These are phyloP conservation scores for Talaromyces sp. DNA, from an alignment of 2,329 filamentous ascomycete genomes.

Conservation along the genomic window DNA sequence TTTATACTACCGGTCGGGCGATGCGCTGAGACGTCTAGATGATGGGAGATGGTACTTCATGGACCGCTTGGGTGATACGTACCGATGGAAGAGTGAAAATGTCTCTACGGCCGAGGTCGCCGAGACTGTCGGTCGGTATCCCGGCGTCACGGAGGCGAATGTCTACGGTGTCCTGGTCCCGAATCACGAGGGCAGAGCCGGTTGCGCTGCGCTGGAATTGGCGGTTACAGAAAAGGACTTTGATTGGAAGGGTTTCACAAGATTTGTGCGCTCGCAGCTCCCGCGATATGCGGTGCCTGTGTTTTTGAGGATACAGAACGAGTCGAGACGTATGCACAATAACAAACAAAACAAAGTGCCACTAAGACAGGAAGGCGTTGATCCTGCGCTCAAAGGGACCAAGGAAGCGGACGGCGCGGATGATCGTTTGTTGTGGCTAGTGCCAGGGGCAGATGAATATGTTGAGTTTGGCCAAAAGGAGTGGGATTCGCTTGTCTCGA, in stretches of 20 bases:
- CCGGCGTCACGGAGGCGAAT: constrained; percentile 61
- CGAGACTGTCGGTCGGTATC: constrained; percentile 58
- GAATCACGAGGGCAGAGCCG: constrained; percentile 64
- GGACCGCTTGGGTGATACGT: constrained; percentile 62
- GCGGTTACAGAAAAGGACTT: constrained; percentile 50
- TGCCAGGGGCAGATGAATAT: constrained; percentile 51
- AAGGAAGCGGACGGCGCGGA: constrained; percentile 43
- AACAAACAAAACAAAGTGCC: constrained; percentile 78
- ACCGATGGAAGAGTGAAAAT: constrained; percentile 55
- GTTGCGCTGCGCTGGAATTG: constrained; percentile 58
- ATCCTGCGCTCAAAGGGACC: constrained; percentile 48
- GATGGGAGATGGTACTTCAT: constrained; percentile 68
- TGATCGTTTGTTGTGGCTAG: constrained; percentile 52
- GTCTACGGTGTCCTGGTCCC: constrained; percentile 67
- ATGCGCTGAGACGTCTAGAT: constrained; percentile 58
- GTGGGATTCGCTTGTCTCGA: constrained; percentile 53
- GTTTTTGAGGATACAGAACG: constrained; percentile 62
- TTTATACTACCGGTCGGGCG: constrained; percentile 64
- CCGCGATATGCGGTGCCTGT: constrained; percentile 73
- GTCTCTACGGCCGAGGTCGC: constrained; percentile 65
- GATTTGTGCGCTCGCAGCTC: constrained; percentile 56
- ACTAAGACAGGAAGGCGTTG: constrained; percentile 63
- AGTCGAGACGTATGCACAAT: constrained; percentile 52
- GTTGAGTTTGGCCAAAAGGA: constrained; percentile 56
- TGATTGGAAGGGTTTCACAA: constrained; percentile 58